These are phyloP conservation scores for Bipolaris sorokiniana DNA, from an alignment of 2,329 filamentous ascomycete genomes.

Conservation along the genomic window DNA sequence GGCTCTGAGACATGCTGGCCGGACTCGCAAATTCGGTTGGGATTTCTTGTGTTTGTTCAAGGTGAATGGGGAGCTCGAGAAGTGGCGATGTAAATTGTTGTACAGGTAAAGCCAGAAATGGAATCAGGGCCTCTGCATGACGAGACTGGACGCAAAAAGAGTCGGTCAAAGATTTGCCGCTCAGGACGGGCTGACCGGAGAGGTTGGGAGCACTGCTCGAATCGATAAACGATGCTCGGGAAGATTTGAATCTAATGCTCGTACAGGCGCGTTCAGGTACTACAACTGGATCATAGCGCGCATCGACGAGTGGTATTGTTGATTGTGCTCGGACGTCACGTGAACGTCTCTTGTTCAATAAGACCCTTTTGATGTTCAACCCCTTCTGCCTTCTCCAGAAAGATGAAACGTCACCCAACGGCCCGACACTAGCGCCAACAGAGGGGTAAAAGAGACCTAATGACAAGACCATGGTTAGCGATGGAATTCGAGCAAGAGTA, in stretches of 20 bases:
- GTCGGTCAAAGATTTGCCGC: conserved; percentile 39
- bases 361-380: conserved; percentile 36
- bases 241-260: conserved; percentile 42
- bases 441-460: conserved; percentile 49
- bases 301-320: conserved; percentile 49
- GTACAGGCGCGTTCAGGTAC: conserved; percentile 46
- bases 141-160: conserved; percentile 45
- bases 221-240: conserved; percentile 40
- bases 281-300: conserved; percentile 49
- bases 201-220: conserved; percentile 40
- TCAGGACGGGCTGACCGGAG: conserved; percentile 35
- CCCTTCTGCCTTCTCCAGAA: conserved; percentile 45
- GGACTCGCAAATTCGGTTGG: conserved; percentile 36
- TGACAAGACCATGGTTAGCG: conserved; percentile 50
- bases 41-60: conserved; percentile 20
- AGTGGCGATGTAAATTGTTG: conserved; percentile 47
- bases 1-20: conserved; percentile 53
- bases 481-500: conserved; percentile 23
- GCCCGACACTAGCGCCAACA: conserved; percentile 44
- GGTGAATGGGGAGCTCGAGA: conserved; percentile 35
- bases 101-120: conserved; percentile 53
- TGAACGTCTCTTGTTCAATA: conserved; percentile 36
- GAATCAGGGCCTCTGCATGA: conserved; percentile 59
- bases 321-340: conserved; percentile 39
- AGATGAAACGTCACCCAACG: conserved; percentile 38